These are phyloP conservation scores for Cordyceps sp. DNA, from an alignment of 2,329 filamentous ascomycete species.

Conservation along the genomic window DNA sequence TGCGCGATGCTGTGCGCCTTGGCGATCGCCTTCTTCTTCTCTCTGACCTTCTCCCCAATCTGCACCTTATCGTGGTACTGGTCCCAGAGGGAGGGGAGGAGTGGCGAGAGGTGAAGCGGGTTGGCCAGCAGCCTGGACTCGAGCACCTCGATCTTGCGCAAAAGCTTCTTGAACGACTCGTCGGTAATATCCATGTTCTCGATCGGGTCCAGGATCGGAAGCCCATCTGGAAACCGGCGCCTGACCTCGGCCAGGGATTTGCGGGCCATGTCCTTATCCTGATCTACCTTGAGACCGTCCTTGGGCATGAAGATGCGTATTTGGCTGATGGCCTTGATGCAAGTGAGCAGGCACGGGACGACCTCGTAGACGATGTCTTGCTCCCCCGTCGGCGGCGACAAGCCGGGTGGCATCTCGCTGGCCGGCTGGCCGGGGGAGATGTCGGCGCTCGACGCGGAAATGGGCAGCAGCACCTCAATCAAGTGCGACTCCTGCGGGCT, in stretches of 20 bases:
- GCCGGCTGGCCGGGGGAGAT: conserved; percentile 19
- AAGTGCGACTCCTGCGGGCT: conserved; percentile 63
- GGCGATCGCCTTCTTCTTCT: conserved; percentile 70
- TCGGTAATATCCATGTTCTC: conserved; percentile 94
- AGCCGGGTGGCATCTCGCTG: conserved; percentile 41
- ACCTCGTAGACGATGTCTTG: conserved; percentile 13
- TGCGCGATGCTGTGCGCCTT: conserved; percentile 80
- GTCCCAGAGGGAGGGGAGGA: conserved; percentile 69
- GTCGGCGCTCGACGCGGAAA: conserved; percentile 32
- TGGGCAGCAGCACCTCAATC: conserved; percentile 61
- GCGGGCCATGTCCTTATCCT: conserved; percentile 51
- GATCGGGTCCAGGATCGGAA: conserved; percentile 79
- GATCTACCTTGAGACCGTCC: conserved; percentile 45
- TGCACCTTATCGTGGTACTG: conserved; percentile 72
- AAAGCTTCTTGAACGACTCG: conserved; percentile 80
- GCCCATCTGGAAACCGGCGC: conserved; percentile 78
- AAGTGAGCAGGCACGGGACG: conserved; percentile 73
- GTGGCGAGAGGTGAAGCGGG: conserved; percentile 78
- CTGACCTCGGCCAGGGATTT: conserved; percentile 64
- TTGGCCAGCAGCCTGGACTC: conserved; percentile 81
- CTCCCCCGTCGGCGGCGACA: conserved; percentile 21
- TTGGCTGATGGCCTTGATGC: conserved; percentile 70
- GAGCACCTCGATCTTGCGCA: conserved; percentile 91
- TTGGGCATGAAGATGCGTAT: conserved; percentile 70
- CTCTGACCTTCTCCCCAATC: conserved; percentile 65